Conservation (phyloP, 2,329 filamentous ascomycete genomes). For the Penicillium sp. region DNA sequence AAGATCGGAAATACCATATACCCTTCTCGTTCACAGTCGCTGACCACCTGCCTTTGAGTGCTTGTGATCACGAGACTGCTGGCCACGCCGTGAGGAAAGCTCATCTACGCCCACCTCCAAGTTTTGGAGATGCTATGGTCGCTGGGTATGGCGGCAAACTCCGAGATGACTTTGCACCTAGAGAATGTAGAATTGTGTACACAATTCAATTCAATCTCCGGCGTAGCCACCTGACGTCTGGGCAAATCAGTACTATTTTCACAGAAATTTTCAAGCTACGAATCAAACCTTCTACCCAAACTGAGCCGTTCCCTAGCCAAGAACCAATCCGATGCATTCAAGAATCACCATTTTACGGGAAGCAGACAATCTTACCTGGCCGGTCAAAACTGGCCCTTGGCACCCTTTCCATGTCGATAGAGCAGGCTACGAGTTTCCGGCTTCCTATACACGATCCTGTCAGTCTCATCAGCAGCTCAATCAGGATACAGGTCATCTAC, state of each 20-base stretch:
- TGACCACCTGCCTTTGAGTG: background rate
- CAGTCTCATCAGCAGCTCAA: background rate
- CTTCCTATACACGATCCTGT: background rate
- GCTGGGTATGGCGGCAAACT: slow-evolving; percentile 19
- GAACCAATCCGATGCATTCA: background rate
- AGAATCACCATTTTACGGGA: background rate
- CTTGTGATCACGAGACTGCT: background rate
- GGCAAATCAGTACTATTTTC: slow-evolving; percentile 6
- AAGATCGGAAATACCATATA: background rate
- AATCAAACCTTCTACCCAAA: slow-evolving; percentile 15
- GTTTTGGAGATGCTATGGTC: slow-evolving; percentile 17
- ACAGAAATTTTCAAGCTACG: slow-evolving; percentile 14
- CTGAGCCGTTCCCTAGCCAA: background rate
- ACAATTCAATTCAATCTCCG: slow-evolving; percentile 10
- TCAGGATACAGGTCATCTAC: background rate
- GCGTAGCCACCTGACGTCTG: background rate
- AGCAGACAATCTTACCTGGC: background rate
- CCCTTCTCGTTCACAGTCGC: background rate
- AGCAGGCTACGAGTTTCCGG: background rate
- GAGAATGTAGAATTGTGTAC: slow-evolving; percentile 15
- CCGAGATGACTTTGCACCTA: slow-evolving; percentile 16
- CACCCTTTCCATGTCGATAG: background rate
- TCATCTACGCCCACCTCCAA: slow-evolving; percentile 19
- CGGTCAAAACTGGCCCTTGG: background rate
- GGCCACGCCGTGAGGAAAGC: background rate